phyloP scores from a whole-genome alignment of 2,329 filamentous ascomycete genomes.

The Fusarium sp. region DNA sequence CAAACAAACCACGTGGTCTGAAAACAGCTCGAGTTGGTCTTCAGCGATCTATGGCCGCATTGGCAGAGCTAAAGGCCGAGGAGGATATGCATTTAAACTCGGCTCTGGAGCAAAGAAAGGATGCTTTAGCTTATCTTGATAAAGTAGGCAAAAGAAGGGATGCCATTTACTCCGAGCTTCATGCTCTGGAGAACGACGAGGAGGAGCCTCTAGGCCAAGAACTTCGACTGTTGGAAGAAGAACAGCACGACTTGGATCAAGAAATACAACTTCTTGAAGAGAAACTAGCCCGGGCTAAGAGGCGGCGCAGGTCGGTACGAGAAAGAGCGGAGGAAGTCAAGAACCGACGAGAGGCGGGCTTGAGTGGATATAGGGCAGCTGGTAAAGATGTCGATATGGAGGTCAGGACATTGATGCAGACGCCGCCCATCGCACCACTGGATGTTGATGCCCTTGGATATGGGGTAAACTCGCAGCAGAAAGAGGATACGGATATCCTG shows the following conservation, averaged over 20 bases:
- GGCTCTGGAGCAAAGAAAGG: conserved; percentile 66
- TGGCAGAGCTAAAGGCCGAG: conserved; percentile 74
- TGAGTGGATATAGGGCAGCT: conserved; percentile 77
- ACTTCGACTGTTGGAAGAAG: conserved; percentile 68
- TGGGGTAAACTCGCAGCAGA: conserved; percentile 19
- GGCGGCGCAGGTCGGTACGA: conserved; percentile 67
- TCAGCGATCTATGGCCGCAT: conserved; percentile 69
- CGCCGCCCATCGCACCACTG: conserved; percentile 66
- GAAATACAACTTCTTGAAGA: conserved; percentile 76
- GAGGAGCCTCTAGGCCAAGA: conserved; percentile 70
- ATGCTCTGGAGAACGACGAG: conserved; percentile 64
- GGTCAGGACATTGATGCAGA: conserved; percentile 67
- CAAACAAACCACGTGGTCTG: conserved; percentile 64
- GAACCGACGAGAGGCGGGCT: conserved; percentile 75
- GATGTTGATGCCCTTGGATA: conserved; percentile 57
- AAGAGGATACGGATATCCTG: conserved; percentile 43
- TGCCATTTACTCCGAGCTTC: conserved; percentile 63
- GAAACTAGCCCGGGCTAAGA: conserved; percentile 69
- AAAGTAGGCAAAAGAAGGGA: conserved; percentile 61
- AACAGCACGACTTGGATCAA: conserved; percentile 63
- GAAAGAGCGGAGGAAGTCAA: conserved; percentile 70
- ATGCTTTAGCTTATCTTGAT: conserved; percentile 68
- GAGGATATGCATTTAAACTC: conserved; percentile 70
- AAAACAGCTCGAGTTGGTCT: conserved; percentile 73
- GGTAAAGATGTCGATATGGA: conserved; percentile 73